phyloP scores from a whole-genome alignment of 2,329 filamentous ascomycete genomes.

The Colletotrichum echinochloae region DNA sequence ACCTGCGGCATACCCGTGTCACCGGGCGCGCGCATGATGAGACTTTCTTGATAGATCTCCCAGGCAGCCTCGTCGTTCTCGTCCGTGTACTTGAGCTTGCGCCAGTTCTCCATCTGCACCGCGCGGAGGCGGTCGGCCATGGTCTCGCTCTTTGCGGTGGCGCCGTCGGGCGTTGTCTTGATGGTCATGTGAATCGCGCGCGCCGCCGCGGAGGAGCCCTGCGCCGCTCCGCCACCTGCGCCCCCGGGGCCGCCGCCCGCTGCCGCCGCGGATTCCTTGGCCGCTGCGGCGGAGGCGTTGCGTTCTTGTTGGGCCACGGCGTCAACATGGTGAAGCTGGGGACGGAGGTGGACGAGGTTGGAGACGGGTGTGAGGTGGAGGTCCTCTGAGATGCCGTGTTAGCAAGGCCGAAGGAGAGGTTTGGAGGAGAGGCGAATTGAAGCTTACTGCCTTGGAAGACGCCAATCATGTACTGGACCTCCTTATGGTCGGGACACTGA shows the following conservation, averaged over 20 bases:
- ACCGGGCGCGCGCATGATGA: conserved; percentile 63
- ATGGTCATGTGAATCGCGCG: conserved; percentile 89
- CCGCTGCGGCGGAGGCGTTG: conserved; percentile 55
- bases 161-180: conserved; percentile 79
- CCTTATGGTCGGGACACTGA: conserved; percentile 75
- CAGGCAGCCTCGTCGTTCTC: conserved; percentile 83
- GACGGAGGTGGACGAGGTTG: conserved; percentile 87
- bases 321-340: conserved; percentile 93
- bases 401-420: conserved; percentile 10
- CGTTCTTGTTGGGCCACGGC: conserved; percentile 80
- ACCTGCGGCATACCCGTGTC: conserved; percentile 1
- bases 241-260: conserved; percentile 52
- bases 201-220: conserved; percentile 62
- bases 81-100: conserved; percentile 81
- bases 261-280: conserved; percentile 49
- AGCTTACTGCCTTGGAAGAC: conserved; percentile 84
- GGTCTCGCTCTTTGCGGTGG: conserved; percentile 73
- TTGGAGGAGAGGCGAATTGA: neutral
- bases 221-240: conserved; percentile 52
- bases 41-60: conserved; percentile 78
- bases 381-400: conserved; percentile 67
- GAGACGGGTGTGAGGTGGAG: conserved; percentile 88
- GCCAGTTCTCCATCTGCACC: conserved; percentile 88
- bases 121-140: conserved; percentile 80
- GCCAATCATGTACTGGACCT: conserved; percentile 89